These are phyloP conservation scores for Tylopilus felleus DNA, from an alignment of 768 basidiomycete genomes.

Conservation along the genomic window DNA sequence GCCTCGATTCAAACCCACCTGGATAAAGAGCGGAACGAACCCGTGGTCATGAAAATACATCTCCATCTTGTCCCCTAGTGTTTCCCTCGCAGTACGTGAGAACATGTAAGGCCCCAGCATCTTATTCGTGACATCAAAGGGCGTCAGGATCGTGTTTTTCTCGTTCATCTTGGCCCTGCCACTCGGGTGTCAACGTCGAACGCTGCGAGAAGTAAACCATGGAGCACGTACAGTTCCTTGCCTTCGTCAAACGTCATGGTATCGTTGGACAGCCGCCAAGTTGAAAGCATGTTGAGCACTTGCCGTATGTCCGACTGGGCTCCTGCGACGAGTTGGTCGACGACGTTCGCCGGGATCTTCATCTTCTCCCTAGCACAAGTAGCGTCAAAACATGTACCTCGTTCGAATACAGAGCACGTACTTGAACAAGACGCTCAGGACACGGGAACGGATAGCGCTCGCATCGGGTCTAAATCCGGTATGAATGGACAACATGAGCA, in stretches of 20 bases:
- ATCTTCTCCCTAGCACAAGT: slow-evolving; percentile 70
- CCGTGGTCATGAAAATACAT: slow-evolving; percentile 95
- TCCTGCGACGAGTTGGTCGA: slow-evolving; percentile 87
- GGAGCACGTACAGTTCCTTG: slow-evolving; percentile 71
- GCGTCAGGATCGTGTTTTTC: slow-evolving; percentile 86
- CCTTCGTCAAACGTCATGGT: slow-evolving; percentile 90
- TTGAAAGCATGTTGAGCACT: slow-evolving; percentile 96
- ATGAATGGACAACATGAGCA: background rate
- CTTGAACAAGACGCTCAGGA: slow-evolving; percentile 89
- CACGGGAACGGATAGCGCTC: slow-evolving; percentile 72
- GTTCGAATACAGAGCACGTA: slow-evolving; percentile 35
- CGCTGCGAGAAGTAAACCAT: background rate
- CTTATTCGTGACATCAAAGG: slow-evolving; percentile 88
- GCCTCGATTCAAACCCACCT: slow-evolving; percentile 44
- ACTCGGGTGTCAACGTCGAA: background rate
- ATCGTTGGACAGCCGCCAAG: slow-evolving; percentile 83
- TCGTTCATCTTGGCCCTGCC: slow-evolving; percentile 83
- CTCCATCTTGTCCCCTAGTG: slow-evolving; percentile 90
- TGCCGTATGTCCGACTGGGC: slow-evolving; percentile 96
- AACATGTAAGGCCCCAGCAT: slow-evolving; percentile 91
- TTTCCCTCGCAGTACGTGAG: slow-evolving; percentile 73
- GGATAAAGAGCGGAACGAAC: slow-evolving; percentile 92
- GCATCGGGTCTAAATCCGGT: slow-evolving; percentile 63
- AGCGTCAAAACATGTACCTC: background rate
- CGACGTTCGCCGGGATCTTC: slow-evolving; percentile 84